A percentile compares a stretch with the other conserved stretches of the same genome.
Conservation (phyloP, 768 basidiomycete genomes). For the Roridomyces roridus region DNA sequence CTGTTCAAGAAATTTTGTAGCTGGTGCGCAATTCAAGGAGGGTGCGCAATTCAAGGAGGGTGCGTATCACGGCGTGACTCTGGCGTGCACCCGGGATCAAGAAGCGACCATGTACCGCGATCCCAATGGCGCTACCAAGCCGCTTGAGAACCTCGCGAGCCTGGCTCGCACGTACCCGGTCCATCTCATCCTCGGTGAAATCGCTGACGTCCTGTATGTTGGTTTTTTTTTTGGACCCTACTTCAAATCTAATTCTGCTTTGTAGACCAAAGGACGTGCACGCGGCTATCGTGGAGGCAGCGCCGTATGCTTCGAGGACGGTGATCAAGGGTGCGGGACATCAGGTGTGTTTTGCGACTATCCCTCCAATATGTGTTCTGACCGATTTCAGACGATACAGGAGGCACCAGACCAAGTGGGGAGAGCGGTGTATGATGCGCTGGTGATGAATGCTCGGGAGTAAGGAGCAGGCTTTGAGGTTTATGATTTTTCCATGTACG, state of each 20-base stretch:
- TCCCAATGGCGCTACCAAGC: slow-evolving; percentile 56
- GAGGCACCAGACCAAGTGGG: slow-evolving; percentile 31
- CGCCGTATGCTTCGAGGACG: slow-evolving; percentile 41
- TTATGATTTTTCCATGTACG: too few relatives aligned
- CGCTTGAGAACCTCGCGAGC: slow-evolving; percentile 52
- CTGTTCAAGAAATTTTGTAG: too few relatives aligned
- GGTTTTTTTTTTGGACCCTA: not conserved
- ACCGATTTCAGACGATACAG: slow-evolving; percentile 14
- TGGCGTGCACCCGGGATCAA: slow-evolving; percentile 67
- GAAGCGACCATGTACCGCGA: slow-evolving; percentile 76
- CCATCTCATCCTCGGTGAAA: slow-evolving; percentile 58
- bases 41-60: slow-evolving; percentile 26
- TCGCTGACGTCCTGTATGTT: slow-evolving; percentile 60
- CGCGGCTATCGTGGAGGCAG: slow-evolving; percentile 39
- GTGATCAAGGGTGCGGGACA: slow-evolving; percentile 37
- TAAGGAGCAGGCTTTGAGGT: slow-evolving; percentile 7
- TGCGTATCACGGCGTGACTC: slow-evolving; percentile 48
- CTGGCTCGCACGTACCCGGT: slow-evolving; percentile 49
- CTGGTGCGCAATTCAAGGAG: too few relatives aligned
- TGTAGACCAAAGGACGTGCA: slow-evolving; percentile 44
- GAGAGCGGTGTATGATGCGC: slow-evolving; percentile 31
- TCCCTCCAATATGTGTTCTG: not conserved
- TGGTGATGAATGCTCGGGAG: slow-evolving; percentile 16
- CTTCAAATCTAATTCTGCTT: not conserved
- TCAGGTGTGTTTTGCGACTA: slow-evolving; percentile 29